Percentiles rank a stretch among this genome's conserved stretches.
phyloP scores from a whole-genome alignment of 2,329 filamentous ascomycete genomes.

The Fusarium nurragi region DNA sequence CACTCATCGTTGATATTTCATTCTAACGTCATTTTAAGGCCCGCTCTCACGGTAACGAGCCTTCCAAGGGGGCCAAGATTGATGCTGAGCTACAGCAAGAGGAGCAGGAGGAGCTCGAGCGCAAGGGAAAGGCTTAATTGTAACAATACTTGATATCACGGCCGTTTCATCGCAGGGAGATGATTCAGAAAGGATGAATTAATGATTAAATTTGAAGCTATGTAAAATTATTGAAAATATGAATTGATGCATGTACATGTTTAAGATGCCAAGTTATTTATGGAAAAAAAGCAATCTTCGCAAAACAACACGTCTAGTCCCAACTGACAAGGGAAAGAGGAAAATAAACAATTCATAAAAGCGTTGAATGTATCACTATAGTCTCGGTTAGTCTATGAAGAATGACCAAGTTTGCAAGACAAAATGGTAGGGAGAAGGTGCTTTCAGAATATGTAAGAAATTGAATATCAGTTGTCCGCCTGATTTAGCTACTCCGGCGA shows the following conservation, averaged over 20 bases:
- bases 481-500: slow-evolving; percentile 89
- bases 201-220: slow-evolving; percentile 18
- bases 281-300: no score
- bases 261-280: neutral
- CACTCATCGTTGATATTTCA: neutral
- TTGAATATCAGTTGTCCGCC: slow-evolving; percentile 82
- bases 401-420: slow-evolving; percentile 38
- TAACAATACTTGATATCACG: slow-evolving; percentile 10
- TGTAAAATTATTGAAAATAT: neutral
- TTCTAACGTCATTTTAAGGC: slow-evolving; percentile 56
- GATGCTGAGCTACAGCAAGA: slow-evolving; percentile 75
- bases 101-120: slow-evolving; percentile 70
- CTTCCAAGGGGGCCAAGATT: slow-evolving; percentile 75
- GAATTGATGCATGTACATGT: neutral
- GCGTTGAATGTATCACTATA: slow-evolving; percentile 26
- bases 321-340: no score
- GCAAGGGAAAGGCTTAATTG: slow-evolving; percentile 58
- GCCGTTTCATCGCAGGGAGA: slow-evolving; percentile 7
- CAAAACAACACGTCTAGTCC: no score
- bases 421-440: slow-evolving; percentile 14
- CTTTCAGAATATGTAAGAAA: slow-evolving; percentile 99
- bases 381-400: slow-evolving; percentile 41
- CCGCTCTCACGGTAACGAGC: slow-evolving; percentile 75
- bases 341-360: neutral
- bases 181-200: slow-evolving; percentile 18